Percentiles rank a stretch among this genome's conserved stretches.
These are phyloP conservation scores for Termitomyces sp. DNA, from an alignment of 768 basidiomycete species.

Conservation along the genomic window DNA sequence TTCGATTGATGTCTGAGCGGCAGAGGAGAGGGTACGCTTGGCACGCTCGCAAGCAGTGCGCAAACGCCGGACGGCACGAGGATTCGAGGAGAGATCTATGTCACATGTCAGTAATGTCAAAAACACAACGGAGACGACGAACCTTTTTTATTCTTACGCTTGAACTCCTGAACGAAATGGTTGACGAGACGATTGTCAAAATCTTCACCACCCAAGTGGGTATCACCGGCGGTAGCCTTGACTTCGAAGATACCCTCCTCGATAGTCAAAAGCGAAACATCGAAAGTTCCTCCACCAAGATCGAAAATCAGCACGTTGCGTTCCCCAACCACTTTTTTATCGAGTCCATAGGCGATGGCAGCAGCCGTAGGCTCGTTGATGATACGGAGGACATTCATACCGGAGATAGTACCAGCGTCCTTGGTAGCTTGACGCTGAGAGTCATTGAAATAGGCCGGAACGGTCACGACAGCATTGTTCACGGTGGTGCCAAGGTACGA, in stretches of 20 bases:
- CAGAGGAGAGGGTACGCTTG: slow-evolving; percentile 96
- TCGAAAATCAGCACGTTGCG: slow-evolving; percentile 98
- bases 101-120: background rate
- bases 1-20: slow-evolving; percentile 94
- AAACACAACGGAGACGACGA: slow-evolving; percentile 15
- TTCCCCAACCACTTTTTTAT: slow-evolving; percentile 88
- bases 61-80: slow-evolving; percentile 94
- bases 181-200: slow-evolving; percentile 98
- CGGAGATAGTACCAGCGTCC: slow-evolving; percentile 93
- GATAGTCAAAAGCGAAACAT: slow-evolving; percentile 94
- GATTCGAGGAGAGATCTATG: slow-evolving; percentile 80
- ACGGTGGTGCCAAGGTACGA: slow-evolving; percentile 85
- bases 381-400: slow-evolving; percentile 94
- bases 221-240: slow-evolving; percentile 97
- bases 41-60: slow-evolving; percentile 98
- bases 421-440: slow-evolving; percentile 98
- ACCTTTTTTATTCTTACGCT: slow-evolving; percentile 97
- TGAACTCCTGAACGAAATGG: slow-evolving; percentile 96
- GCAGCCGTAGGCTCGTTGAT: slow-evolving; percentile 99
- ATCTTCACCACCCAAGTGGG: slow-evolving; percentile 97
- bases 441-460: slow-evolving; percentile 99
- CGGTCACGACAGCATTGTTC: slow-evolving; percentile 91
- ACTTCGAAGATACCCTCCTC: slow-evolving; percentile 98
- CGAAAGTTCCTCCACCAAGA: slow-evolving; percentile 97
- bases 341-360: slow-evolving; percentile 97